Evolutionary conservation across 1,139 yeast genomes (phyloP).

Genomic region (Geotrichum australiense): DNA sequence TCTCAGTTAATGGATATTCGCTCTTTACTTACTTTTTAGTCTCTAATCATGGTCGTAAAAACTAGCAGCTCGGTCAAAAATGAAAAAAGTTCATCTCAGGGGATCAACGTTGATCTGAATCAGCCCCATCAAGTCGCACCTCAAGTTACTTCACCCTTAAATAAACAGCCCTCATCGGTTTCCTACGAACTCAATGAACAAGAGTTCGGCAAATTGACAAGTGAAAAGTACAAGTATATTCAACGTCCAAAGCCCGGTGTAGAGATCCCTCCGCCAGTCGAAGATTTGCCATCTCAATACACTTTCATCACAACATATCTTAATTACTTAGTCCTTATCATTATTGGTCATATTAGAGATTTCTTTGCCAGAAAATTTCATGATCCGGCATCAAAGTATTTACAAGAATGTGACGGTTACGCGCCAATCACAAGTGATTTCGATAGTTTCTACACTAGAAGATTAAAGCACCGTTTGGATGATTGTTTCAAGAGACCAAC

Average conservation of each 20-base stretch:
- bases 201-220: slow-evolving; percentile 18
- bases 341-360: slow-evolving; percentile 86
- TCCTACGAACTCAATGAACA: slow-evolving; percentile 15
- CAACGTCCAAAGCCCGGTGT: slow-evolving; percentile 13
- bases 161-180: neutral
- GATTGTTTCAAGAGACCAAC: slow-evolving; percentile 96
- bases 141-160: neutral
- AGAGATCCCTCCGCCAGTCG: slow-evolving; percentile 19
- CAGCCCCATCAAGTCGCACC: neutral
- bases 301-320: slow-evolving; percentile 76
- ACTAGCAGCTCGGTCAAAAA: slow-evolving; percentile 1
- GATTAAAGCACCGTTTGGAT: slow-evolving; percentile 82
- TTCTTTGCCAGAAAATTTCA: slow-evolving; percentile 72
- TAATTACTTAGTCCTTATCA: slow-evolving; percentile 72
- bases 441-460: slow-evolving; percentile 87
- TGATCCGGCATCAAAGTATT: slow-evolving; percentile 53
- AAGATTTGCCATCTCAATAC: slow-evolving; percentile 70
- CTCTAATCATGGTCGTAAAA: slow-evolving; percentile 4
- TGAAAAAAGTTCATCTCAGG: too few species aligned
- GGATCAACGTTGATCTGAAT: too few species aligned
- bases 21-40: neutral
- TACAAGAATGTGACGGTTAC: slow-evolving; percentile 76
- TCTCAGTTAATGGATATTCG: too few species aligned
- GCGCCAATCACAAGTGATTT: slow-evolving; percentile 96
- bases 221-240: slow-evolving; percentile 15